phyloP scores from a whole-genome alignment of 768 basidiomycete genomes.

The Boletales sp. region DNA sequence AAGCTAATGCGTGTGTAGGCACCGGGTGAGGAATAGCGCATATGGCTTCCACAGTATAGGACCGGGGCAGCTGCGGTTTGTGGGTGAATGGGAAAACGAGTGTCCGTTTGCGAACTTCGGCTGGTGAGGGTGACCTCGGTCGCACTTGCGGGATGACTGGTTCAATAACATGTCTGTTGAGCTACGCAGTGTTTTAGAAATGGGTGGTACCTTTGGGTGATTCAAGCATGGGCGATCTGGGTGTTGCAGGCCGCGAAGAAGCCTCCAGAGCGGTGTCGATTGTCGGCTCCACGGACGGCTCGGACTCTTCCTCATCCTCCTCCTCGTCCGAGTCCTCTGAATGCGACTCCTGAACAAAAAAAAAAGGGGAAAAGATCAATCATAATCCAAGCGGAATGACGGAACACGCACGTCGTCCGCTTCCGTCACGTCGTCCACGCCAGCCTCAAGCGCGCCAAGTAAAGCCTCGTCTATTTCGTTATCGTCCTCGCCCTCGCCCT shows the following conservation, averaged over 20 bases:
- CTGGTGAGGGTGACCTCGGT: constrained; percentile 51
- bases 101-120: constrained; percentile 47
- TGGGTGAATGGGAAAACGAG: constrained; percentile 34
- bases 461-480: constrained; percentile 57
- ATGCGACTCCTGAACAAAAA: constrained; percentile 44
- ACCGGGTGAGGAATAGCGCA: constrained; percentile 88
- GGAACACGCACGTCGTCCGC: constrained; percentile 60
- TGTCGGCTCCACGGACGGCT: constrained; percentile 31
- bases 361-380: neutral
- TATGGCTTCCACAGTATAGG: constrained; percentile 86
- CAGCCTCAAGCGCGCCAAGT: constrained; percentile 54
- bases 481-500: constrained; percentile 46
- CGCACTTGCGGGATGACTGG: constrained; percentile 22
- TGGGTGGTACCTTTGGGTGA: constrained; percentile 31
- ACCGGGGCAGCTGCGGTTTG: constrained; percentile 40
- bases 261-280: constrained; percentile 29
- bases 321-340: constrained; percentile 62
- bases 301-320: constrained; percentile 49
- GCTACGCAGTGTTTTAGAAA: neutral
- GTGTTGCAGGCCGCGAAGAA: constrained; percentile 21
- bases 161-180: constrained; percentile 17
- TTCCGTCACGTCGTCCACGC: constrained; percentile 63
- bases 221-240: constrained; percentile 29
- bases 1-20: constrained; percentile 83
- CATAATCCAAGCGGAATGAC: neutral